phyloP scores from a whole-genome alignment of 148 eudicot species.

The Rhododendron henanense region DNA sequence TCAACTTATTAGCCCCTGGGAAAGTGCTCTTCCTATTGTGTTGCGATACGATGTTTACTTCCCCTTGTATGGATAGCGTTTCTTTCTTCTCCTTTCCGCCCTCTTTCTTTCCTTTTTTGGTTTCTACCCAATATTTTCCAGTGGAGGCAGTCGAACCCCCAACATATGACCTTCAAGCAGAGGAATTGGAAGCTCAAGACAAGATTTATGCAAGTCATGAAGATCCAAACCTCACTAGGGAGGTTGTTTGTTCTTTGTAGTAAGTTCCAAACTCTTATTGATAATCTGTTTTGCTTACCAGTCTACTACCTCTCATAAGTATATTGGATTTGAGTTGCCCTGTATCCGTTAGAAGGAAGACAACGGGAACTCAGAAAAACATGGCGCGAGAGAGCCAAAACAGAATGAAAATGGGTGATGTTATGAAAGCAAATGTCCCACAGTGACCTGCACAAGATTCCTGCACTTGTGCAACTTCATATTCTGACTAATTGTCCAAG shows the following conservation, averaged over 20 bases:
- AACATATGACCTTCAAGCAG: not conserved
- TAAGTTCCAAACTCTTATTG: conserved; percentile 5
- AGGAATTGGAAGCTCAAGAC: not conserved
- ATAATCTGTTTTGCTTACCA: not conserved
- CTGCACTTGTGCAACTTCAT: not conserved
- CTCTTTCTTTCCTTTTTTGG: not conserved
- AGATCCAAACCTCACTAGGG: not conserved
- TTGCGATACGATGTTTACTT: not conserved
- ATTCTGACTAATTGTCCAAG: not conserved
- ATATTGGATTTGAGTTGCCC: not conserved
- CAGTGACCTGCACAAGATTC: not conserved
- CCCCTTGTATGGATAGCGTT: not conserved
- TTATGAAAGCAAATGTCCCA: not conserved
- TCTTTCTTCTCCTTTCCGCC: not conserved
- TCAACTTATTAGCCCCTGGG: not conserved
- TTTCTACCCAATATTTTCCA: not conserved
- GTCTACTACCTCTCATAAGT: not conserved
- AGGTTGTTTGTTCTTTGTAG: not conserved
- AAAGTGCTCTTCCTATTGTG: not conserved
- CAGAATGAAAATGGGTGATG: not conserved
- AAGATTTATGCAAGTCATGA: not conserved
- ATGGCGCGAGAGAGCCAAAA: too few species aligned
- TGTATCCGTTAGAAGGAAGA: too few species aligned
- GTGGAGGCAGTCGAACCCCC: not conserved
- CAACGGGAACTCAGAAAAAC: too few species aligned